Evolutionary conservation across 2,329 filamentous ascomycete species (phyloP).

Genomic region (Phaeosphaeria sp.): DNA sequence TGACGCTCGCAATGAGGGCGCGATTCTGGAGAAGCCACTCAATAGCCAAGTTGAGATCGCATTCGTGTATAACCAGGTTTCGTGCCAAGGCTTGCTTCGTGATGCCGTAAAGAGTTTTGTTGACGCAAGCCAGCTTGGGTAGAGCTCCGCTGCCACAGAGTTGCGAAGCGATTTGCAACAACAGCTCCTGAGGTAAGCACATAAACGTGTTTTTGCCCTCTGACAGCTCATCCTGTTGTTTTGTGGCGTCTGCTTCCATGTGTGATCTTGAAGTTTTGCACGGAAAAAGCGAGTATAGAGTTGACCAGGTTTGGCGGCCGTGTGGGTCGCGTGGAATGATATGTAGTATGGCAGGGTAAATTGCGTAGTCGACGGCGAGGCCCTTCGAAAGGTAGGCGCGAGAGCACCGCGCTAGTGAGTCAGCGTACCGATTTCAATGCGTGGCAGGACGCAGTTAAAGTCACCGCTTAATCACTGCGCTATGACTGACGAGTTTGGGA

Average conservation of each 20-base stretch:
- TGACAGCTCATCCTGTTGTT: too few species aligned
- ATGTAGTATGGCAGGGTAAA: neutral
- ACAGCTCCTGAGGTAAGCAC: constrained; percentile 19
- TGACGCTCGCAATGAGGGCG: neutral
- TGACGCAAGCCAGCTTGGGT: constrained; percentile 16
- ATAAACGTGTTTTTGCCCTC: too few species aligned
- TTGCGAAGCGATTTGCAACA: constrained; percentile 12
- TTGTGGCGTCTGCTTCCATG: too few species aligned
- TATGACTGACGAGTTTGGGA: neutral
- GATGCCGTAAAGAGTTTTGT: constrained; percentile 13
- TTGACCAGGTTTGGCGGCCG: neutral
- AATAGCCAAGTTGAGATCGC: constrained; percentile 16
- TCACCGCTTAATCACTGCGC: too few species aligned
- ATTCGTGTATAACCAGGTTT: constrained; percentile 10
- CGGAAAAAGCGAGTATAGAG: too few species aligned
- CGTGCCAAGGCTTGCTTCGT: constrained; percentile 21
- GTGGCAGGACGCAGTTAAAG: neutral
- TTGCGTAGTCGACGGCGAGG: neutral
- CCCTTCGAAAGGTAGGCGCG: neutral
- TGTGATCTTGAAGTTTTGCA: too few species aligned
- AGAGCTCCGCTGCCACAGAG: constrained; percentile 4
- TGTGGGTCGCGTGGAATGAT: neutral
- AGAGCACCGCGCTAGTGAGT: neutral
- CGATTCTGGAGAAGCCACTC: constrained; percentile 10
- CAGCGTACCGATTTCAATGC: too few species aligned